These are phyloP conservation scores for Tolypocladium cylindrosporum DNA, from an alignment of 2,329 filamentous ascomycete species.

Conservation along the genomic window DNA sequence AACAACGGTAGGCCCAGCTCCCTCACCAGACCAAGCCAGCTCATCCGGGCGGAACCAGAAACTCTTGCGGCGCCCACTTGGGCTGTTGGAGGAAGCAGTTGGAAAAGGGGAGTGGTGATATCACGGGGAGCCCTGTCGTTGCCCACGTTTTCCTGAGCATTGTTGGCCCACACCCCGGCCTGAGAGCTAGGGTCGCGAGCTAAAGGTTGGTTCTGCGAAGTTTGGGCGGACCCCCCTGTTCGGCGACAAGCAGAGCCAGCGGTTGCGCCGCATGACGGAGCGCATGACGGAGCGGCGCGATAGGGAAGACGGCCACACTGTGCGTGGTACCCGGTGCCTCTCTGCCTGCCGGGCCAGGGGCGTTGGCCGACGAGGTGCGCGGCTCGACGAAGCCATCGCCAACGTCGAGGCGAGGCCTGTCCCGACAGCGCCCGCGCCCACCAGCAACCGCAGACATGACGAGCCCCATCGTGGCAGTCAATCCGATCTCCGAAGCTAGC, in stretches of 20 bases:
- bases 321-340: background rate
- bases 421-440: background rate
- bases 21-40: background rate
- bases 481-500: background rate
- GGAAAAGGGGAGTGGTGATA: slow-evolving; percentile 1
- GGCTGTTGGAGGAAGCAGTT: background rate
- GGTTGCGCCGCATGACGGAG: background rate
- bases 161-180: background rate
- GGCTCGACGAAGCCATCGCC: background rate
- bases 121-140: background rate
- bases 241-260: background rate
- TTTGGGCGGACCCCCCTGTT: background rate
- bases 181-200: background rate
- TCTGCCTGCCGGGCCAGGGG: background rate
- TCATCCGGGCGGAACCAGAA: background rate
- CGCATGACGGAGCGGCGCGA: background rate
- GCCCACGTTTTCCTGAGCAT: slow-evolving; percentile 1
- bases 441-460: background rate
- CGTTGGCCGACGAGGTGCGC: background rate
- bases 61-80: background rate
- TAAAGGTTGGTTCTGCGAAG: background rate
- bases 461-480: background rate
- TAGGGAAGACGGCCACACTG: background rate
- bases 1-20: background rate
- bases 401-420: background rate